Evolutionary conservation across 2,329 filamentous ascomycete genomes (phyloP).

Genomic region (Hymenoscyphus scutula): DNA sequence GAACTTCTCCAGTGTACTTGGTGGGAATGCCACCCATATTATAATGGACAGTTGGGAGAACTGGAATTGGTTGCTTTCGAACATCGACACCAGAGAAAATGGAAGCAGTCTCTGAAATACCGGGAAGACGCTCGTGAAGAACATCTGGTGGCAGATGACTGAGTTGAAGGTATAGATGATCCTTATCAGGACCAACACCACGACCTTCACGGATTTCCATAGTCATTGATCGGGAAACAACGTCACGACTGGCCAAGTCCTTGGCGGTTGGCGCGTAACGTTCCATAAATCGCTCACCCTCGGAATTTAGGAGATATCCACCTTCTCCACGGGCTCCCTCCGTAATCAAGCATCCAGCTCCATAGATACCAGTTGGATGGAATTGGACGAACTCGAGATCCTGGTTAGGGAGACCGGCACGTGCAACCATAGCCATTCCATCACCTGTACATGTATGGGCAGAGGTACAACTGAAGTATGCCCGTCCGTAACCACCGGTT

Average conservation of each 20-base stretch:
- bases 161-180: constrained; percentile 97
- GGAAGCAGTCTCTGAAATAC: constrained; percentile 96
- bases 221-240: constrained; percentile 97
- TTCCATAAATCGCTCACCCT: constrained; percentile 99
- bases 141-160: constrained; percentile 91
- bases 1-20: constrained; percentile 93
- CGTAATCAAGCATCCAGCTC: constrained; percentile 95
- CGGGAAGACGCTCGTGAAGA: constrained; percentile 91
- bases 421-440: constrained; percentile 98
- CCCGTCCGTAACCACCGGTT: constrained; percentile 94
- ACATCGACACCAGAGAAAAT: constrained; percentile 98
- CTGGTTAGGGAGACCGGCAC: constrained; percentile 96
- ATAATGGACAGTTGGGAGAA: constrained; percentile 96
- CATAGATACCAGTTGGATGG: constrained; percentile 98
- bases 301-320: constrained; percentile 94
- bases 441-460: constrained; percentile 99
- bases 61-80: constrained; percentile 93
- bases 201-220: constrained; percentile 96
- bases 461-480: constrained; percentile 97
- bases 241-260: constrained; percentile 94
- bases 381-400: constrained; percentile 99
- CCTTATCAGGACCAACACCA: constrained; percentile 94
- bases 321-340: constrained; percentile 97
- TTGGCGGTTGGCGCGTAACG: constrained; percentile 96
- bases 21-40: constrained; percentile 99